A percentile compares a stretch with the other conserved stretches of the same genome.
Evolutionary conservation across 2,329 filamentous ascomycete species (phyloP).

Genomic region (Mycogone perniciosa): DNA sequence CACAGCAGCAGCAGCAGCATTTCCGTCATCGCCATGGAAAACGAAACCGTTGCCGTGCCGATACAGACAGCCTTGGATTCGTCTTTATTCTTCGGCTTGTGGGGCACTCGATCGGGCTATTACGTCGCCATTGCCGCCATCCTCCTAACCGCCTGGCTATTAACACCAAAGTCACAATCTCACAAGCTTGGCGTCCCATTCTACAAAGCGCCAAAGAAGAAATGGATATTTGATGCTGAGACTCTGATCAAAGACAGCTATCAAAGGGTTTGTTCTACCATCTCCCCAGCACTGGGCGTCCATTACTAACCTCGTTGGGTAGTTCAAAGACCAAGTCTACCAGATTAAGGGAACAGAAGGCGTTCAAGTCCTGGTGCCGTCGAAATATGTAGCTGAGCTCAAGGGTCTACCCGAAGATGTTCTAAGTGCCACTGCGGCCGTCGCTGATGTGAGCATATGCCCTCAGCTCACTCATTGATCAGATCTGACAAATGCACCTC

Average conservation of each 20-base stretch:
- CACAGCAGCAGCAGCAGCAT: too few species aligned
- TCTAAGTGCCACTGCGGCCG: conserved; percentile 42
- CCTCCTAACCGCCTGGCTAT: conserved; percentile 3
- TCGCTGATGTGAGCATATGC: conserved; percentile 35
- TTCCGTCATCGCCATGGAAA: not conserved
- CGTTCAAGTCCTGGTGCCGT: conserved; percentile 40
- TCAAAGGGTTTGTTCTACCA: conserved; percentile 31
- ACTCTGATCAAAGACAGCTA: conserved; percentile 43
- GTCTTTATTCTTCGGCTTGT: not conserved
- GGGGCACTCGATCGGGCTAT: not conserved
- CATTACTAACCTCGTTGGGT: conserved; percentile 14
- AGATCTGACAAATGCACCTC: not conserved
- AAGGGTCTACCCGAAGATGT: conserved; percentile 43
- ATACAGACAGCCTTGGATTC: not conserved
- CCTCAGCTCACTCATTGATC: not conserved
- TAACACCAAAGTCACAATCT: not conserved
- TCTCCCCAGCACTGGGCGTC: not conserved
- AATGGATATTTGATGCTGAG: conserved; percentile 47
- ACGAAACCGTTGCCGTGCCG: conserved; percentile 1
- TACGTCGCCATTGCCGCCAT: not conserved
- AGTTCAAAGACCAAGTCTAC: conserved; percentile 45
- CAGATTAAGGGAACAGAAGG: conserved; percentile 48
- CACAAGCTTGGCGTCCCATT: conserved; percentile 34
- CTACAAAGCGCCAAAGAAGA: conserved; percentile 42
- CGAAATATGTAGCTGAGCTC: conserved; percentile 38